Conservation (phyloP, 257 asterid genomes). For the Penstemon newberryi region DNA sequence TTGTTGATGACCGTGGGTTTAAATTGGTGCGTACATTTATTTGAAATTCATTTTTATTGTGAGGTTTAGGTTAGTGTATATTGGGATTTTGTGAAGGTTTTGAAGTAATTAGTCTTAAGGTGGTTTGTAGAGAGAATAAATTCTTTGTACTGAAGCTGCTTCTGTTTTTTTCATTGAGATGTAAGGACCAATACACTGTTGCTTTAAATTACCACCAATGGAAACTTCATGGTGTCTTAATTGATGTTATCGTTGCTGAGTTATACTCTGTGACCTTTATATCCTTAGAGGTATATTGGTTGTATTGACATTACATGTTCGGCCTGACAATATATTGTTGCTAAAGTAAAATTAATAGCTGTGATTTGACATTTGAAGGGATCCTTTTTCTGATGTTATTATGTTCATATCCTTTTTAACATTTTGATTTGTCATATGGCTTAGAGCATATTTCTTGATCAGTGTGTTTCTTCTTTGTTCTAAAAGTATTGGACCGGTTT, state of each 20-base stretch:
- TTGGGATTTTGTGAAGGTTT: background rate
- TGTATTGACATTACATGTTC: slow-evolving; percentile 6
- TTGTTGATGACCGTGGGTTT: background rate
- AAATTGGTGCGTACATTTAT: background rate
- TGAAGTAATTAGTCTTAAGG: background rate
- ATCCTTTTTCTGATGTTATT: background rate
- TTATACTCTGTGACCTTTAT: background rate
- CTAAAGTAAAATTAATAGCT: background rate
- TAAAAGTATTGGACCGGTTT: no score
- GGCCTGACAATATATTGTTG: background rate
- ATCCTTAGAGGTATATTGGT: background rate
- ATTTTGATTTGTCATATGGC: background rate
- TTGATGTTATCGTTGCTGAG: background rate
- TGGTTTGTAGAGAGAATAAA: background rate
- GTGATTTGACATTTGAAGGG: background rate
- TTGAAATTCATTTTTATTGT: background rate
- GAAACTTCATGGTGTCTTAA: background rate
- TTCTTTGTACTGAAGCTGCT: background rate
- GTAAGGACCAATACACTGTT: background rate
- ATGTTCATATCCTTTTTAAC: background rate
- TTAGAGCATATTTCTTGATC: background rate
- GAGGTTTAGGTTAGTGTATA: no score
- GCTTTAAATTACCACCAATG: background rate
- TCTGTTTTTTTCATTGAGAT: background rate
- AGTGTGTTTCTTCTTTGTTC: background rate